Percentiles rank a stretch among this genome's conserved stretches.
Evolutionary conservation across 495 filamentous ascomycete species (phyloP).

Genomic region (Penicillium malachiteum): DNA sequence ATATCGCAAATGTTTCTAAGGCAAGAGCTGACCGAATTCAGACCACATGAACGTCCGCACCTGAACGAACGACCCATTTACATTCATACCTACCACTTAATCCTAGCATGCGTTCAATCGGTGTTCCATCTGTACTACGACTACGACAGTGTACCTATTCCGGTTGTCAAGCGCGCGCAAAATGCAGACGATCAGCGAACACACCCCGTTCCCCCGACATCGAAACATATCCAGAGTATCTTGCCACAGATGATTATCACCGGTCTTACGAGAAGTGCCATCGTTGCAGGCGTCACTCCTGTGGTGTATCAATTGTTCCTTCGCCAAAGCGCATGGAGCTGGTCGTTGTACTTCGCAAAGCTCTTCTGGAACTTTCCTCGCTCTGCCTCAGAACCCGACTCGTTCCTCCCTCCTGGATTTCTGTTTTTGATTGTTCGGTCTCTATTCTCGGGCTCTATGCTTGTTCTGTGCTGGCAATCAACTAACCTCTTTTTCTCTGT

Average conservation of each 20-base stretch:
- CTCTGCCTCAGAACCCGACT: slow-evolving; percentile 58
- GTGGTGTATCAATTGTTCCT: slow-evolving; percentile 66
- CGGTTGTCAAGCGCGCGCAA: slow-evolving; percentile 37
- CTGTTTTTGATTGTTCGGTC: slow-evolving; percentile 58
- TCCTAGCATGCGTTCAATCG: slow-evolving; percentile 68
- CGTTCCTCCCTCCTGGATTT: slow-evolving; percentile 55
- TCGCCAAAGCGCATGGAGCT: slow-evolving; percentile 63
- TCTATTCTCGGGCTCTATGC: slow-evolving; percentile 60
- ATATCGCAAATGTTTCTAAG: neutral
- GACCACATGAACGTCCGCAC: slow-evolving; percentile 65
- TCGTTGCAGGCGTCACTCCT: slow-evolving; percentile 44
- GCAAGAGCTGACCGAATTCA: slow-evolving; percentile 22
- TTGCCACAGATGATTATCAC: slow-evolving; percentile 24
- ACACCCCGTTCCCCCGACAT: slow-evolving; percentile 32
- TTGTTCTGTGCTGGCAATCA: slow-evolving; percentile 70
- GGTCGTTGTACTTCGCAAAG: slow-evolving; percentile 64
- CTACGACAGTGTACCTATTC: slow-evolving; percentile 66
- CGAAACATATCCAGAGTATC: slow-evolving; percentile 31
- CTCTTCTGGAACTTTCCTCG: slow-evolving; percentile 72
- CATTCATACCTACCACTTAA: slow-evolving; percentile 66
- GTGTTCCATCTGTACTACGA: slow-evolving; percentile 69
- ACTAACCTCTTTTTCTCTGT: slow-evolving; percentile 73
- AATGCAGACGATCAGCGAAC: slow-evolving; percentile 38
- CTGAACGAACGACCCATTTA: slow-evolving; percentile 88
- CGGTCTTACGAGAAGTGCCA: slow-evolving; percentile 40